Evolutionary conservation across 2,329 filamentous ascomycete species (phyloP).

Genomic region (Xylariaceae sp.): DNA sequence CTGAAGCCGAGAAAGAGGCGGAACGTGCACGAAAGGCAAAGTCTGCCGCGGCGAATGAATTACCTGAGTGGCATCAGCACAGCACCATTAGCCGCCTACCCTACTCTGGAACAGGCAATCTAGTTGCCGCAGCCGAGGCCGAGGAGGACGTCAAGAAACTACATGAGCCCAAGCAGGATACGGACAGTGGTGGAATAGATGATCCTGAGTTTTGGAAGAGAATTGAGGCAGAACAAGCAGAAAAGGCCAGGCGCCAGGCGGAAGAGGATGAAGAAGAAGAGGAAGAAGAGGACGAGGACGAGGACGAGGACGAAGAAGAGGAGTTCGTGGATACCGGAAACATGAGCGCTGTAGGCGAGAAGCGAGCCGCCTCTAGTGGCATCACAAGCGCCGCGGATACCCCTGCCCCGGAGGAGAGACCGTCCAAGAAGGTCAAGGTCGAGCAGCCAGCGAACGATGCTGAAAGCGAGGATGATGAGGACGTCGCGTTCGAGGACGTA

Average conservation of each 20-base stretch:
- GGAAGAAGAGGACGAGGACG: constrained; percentile 39
- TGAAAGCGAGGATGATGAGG: constrained; percentile 44
- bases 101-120: constrained; percentile 45
- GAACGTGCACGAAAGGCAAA: constrained; percentile 68
- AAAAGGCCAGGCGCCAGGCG: constrained; percentile 49
- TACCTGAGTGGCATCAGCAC: constrained; percentile 72
- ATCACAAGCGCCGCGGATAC: constrained; percentile 38
- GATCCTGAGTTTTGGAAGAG: constrained; percentile 69
- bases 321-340: constrained; percentile 42
- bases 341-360: constrained; percentile 32
- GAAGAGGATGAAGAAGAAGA: constrained; percentile 50
- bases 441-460: constrained; percentile 44
- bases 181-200: constrained; percentile 62
- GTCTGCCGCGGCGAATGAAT: constrained; percentile 67
- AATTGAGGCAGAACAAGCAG: constrained; percentile 48
- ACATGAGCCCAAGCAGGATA: constrained; percentile 44
- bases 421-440: constrained; percentile 56
- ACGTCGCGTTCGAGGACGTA: constrained; percentile 52
- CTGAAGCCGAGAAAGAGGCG: constrained; percentile 67
- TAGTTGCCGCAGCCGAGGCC: constrained; percentile 40
- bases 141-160: constrained; percentile 53
- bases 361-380: constrained; percentile 35
- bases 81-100: constrained; percentile 68
- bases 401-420: constrained; percentile 42
- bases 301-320: constrained; percentile 34